A percentile compares a stretch with the other conserved stretches of the same genome.
phyloP scores from a whole-genome alignment of 2,329 filamentous ascomycete genomes.

The Cercospora beticola region DNA sequence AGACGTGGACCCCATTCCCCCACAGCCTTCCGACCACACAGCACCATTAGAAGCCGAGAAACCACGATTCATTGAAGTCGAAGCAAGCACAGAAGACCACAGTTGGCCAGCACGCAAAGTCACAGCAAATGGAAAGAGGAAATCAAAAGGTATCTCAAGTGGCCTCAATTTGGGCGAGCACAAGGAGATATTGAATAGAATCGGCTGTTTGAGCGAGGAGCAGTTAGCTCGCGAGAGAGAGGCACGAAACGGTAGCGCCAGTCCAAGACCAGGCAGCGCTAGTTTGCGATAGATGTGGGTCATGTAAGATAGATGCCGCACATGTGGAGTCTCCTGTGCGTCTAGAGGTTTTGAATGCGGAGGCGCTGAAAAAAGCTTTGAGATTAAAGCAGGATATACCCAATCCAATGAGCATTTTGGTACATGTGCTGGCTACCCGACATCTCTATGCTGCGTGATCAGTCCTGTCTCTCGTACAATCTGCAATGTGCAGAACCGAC shows the following conservation, averaged over 20 bases:
- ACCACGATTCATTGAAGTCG: constrained; percentile 57
- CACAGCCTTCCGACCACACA: constrained; percentile 26
- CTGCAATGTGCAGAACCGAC: background rate
- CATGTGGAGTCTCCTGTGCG: background rate
- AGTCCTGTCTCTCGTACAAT: background rate
- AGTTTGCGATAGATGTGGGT: constrained; percentile 12
- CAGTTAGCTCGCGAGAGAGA: constrained; percentile 38
- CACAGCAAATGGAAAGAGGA: constrained; percentile 38
- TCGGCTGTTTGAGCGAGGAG: constrained; percentile 61
- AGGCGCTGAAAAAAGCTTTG: background rate
- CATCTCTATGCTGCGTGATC: background rate
- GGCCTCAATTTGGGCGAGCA: constrained; percentile 62
- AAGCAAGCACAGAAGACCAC: constrained; percentile 71
- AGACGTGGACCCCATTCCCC: constrained; percentile 38
- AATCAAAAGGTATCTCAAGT: constrained; percentile 55
- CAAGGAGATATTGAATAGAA: constrained; percentile 77
- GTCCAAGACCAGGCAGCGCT: constrained; percentile 23
- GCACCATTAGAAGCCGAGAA: constrained; percentile 25
- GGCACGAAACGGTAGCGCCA: constrained; percentile 31
- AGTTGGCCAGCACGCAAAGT: constrained; percentile 27
- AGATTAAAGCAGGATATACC: background rate
- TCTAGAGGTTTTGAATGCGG: background rate
- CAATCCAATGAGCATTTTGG: background rate
- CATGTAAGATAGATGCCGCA: background rate
- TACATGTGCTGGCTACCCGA: background rate